These are phyloP conservation scores for Veloboletus limbatus DNA, from an alignment of 1,284 basidiomycete species.

Conservation along the genomic window DNA sequence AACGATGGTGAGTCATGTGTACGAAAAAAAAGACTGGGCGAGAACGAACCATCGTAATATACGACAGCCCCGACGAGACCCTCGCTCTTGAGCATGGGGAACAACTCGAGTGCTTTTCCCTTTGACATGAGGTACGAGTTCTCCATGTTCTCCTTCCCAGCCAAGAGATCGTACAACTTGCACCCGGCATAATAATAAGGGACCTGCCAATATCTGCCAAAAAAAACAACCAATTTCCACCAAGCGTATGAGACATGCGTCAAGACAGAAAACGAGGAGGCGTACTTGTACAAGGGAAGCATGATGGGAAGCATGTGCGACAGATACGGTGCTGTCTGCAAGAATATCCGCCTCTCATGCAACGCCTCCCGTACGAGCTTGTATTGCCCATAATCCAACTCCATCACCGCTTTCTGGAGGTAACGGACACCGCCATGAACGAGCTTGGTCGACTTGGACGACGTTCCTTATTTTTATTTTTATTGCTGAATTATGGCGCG, in stretches of 20 bases:
- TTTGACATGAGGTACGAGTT: slow-evolving; percentile 92
- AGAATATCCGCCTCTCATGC: slow-evolving; percentile 89
- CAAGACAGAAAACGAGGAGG: neutral
- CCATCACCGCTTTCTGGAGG: slow-evolving; percentile 94
- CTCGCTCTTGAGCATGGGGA: slow-evolving; percentile 95
- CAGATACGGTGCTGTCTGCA: slow-evolving; percentile 95
- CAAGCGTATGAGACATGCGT: neutral
- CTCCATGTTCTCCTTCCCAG: slow-evolving; percentile 97
- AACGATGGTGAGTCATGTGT: slow-evolving; percentile 1
- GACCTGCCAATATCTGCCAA: slow-evolving; percentile 86
- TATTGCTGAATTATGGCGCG: too few relatives aligned
- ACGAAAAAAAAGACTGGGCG: too few relatives aligned
- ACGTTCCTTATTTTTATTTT: slow-evolving; percentile 72
- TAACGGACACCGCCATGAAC: slow-evolving; percentile 98
- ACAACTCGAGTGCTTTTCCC: slow-evolving; percentile 89
- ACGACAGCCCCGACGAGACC: slow-evolving; percentile 94
- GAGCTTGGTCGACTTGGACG: slow-evolving; percentile 96
- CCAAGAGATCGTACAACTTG: slow-evolving; percentile 95
- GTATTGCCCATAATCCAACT: slow-evolving; percentile 96
- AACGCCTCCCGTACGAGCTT: slow-evolving; percentile 95
- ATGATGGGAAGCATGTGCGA: slow-evolving; percentile 92
- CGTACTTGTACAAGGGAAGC: slow-evolving; percentile 87
- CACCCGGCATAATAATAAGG: slow-evolving; percentile 96
- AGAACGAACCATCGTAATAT: slow-evolving; percentile 84
- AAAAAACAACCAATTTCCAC: too few relatives aligned